Evolutionary conservation across 2,329 filamentous ascomycete species (phyloP).

Genomic region (Fusarium citri): DNA sequence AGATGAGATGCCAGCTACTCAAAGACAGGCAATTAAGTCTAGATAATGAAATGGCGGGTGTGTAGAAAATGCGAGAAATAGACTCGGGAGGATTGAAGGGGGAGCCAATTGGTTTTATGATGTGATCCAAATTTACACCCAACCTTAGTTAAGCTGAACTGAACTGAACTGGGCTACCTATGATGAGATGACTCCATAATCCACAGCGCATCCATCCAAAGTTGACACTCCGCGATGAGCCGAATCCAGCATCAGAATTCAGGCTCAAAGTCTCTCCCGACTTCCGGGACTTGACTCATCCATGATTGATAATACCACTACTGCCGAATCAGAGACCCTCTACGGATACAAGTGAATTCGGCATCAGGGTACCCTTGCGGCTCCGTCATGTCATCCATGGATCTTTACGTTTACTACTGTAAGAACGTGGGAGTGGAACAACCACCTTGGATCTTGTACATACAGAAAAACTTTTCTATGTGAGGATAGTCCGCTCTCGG

Average conservation of each 20-base stretch:
- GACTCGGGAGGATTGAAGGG: slow-evolving; percentile 5
- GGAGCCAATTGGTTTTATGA: slow-evolving; percentile 37
- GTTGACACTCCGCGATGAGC: slow-evolving; percentile 41
- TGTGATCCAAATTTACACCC: slow-evolving; percentile 16
- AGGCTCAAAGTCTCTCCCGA: slow-evolving; percentile 38
- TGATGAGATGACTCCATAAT: slow-evolving; percentile 37
- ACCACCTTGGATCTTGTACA: slow-evolving; percentile 7
- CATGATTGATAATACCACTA: slow-evolving; percentile 23
- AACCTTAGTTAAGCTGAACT: slow-evolving; percentile 14
- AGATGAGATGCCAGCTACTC: slow-evolving; percentile 17
- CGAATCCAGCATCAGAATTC: slow-evolving; percentile 39
- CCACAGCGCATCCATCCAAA: slow-evolving; percentile 18
- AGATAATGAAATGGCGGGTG: background rate
- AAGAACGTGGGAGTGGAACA: slow-evolving; percentile 25
- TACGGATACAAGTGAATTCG: background rate
- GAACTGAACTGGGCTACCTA: slow-evolving; percentile 10
- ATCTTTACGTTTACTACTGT: slow-evolving; percentile 4
- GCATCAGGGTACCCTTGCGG: slow-evolving; percentile 36
- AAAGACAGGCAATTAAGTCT: slow-evolving; percentile 1
- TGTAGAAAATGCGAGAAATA: slow-evolving; percentile 2
- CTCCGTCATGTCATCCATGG: slow-evolving; percentile 16
- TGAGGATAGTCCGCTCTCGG: slow-evolving; percentile 35
- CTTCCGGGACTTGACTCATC: slow-evolving; percentile 45
- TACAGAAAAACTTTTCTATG: slow-evolving; percentile 36
- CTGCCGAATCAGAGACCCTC: slow-evolving; percentile 33